These are phyloP conservation scores for Candolleomyces efflorescens DNA, from an alignment of 768 basidiomycete species.

Conservation along the genomic window DNA sequence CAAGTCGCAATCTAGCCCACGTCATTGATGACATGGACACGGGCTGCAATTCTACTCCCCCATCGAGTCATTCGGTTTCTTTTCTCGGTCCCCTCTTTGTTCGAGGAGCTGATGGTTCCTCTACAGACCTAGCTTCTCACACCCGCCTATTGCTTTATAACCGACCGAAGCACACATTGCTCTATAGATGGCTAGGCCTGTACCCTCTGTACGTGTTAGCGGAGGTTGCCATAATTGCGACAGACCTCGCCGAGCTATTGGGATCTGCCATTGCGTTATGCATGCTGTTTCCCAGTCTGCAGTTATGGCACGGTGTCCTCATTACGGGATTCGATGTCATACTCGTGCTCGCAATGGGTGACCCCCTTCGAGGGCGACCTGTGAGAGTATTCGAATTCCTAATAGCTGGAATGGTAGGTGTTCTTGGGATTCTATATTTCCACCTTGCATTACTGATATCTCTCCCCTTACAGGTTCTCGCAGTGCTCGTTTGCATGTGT, in stretches of 20 bases:
- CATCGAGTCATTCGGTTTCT: conserved; percentile 4
- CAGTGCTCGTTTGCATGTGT: conserved; percentile 74
- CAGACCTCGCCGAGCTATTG: conserved; percentile 78
- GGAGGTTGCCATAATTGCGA: conserved; percentile 72
- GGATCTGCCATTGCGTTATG: conserved; percentile 79
- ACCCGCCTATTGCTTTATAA: conserved; percentile 63
- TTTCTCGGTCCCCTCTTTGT: background rate
- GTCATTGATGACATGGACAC: background rate
- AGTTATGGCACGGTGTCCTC: conserved; percentile 68
- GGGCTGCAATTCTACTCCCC: background rate
- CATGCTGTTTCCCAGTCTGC: conserved; percentile 64
- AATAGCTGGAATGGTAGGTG: conserved; percentile 56
- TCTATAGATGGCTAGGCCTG: conserved; percentile 55
- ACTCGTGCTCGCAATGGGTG: conserved; percentile 64
- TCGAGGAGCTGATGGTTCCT: conserved; percentile 8
- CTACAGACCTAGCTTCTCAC: conserved; percentile 47
- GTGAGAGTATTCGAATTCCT: conserved; percentile 65
- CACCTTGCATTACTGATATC: background rate
- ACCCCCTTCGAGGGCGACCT: conserved; percentile 63
- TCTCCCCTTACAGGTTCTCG: conserved; percentile 42
- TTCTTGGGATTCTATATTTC: background rate
- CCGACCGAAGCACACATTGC: conserved; percentile 51
- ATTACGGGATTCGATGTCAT: conserved; percentile 68
- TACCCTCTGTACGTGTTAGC: conserved; percentile 64
- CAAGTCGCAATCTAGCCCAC: background rate